Evolutionary conservation across 2,329 filamentous ascomycete species (phyloP), one percentile per base, ranked within the genome.

Genomic region (Pseudogymnoascus sp.): DNA sequence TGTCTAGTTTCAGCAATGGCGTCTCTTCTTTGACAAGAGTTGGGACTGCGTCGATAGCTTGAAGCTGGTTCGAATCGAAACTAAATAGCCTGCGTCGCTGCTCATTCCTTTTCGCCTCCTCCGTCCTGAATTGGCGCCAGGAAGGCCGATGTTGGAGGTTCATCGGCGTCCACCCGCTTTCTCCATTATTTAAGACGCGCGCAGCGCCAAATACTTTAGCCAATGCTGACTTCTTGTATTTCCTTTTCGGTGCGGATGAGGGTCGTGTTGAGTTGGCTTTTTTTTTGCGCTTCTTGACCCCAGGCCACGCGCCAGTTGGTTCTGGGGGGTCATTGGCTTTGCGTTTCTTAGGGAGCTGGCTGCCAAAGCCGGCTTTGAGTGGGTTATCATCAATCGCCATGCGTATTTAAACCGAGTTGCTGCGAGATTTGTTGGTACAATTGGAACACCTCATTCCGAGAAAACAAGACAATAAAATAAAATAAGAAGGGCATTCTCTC

Each of bases 141-240:
- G 46, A 34, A 11, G 46, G 46, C 11, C 46, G 25, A 56, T 56
- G 46, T 9, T 56, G 46, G 31, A 56, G 46, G 46, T 56, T 11
- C 11, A 56, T 56, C 25, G 46, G 46, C 23, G 46, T 56, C 46
- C 46, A 56, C 9, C 46, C 46, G 25, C 46, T 56, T 34, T 56
- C n/a, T 23, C 46, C 46, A 56, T 56, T 56, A 34, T 56, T 56
- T 3, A 56, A 56, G 46, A 56, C 46, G 1, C n/a, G 25, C 46
- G 46, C 46, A 31, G 25, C 11, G n/a, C 46, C 46, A 11, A 56
- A 56, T 34, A 34, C 11, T 56, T 56, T 56, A 56, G 46, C 46
- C n/a, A 56, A 56, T 56, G 25, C 46, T 1, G 46, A 56, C n/a
- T 56, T 56, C 46, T 34, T 56, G 25, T 56, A 56, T 56, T 56